phyloP scores from a whole-genome alignment of 495 filamentous ascomycete genomes.

The Neurospora africana region DNA sequence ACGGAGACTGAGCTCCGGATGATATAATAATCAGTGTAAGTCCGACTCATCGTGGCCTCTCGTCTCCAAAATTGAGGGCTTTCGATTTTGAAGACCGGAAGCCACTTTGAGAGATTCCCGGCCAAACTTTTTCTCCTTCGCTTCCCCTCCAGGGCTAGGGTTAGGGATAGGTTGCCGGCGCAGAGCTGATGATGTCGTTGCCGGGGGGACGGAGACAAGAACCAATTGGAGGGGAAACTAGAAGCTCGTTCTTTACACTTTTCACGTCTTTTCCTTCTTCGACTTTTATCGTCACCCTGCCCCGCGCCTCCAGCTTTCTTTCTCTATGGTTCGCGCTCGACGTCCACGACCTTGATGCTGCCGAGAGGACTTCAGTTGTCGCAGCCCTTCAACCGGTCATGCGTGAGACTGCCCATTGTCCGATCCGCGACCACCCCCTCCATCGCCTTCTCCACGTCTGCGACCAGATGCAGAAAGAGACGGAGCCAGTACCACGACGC shows the following conservation, averaged over 20 bases:
- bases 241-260: background rate
- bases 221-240: background rate
- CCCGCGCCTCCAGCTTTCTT: background rate
- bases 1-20: background rate
- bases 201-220: background rate
- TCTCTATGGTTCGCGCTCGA: slow-evolving; percentile 1
- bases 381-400: slow-evolving; percentile 26
- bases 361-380: slow-evolving; percentile 25
- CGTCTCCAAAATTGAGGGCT: background rate
- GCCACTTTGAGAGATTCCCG: background rate
- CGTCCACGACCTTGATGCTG: slow-evolving; percentile 26
- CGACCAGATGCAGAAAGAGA: background rate
- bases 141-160: background rate
- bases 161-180: background rate
- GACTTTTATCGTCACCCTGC: background rate
- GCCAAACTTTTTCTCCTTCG: background rate
- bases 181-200: background rate
- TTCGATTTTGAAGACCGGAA: background rate
- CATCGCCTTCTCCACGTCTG: background rate
- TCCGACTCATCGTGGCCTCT: background rate
- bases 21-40: background rate
- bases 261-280: background rate
- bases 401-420: slow-evolving; percentile 13
- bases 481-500: too few species aligned
- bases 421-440: slow-evolving; percentile 2